Evolutionary conservation across 2,329 filamentous ascomycete species (phyloP), one percentile per base, ranked within the genome.

Genomic region (Hymenoscyphus repandus): DNA sequence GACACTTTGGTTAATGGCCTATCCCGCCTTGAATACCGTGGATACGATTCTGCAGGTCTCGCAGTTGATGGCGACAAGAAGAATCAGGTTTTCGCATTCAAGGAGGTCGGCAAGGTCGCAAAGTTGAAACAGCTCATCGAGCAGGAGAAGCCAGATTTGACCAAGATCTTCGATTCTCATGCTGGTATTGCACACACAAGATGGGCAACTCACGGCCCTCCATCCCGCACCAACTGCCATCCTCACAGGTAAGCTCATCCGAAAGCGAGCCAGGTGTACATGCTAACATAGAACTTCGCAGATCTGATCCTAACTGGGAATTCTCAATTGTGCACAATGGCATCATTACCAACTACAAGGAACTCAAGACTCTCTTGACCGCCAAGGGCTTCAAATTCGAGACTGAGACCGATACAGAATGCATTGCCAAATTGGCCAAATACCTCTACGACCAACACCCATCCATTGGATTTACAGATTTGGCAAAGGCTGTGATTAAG

Each of bases 311-410:
- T 64, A 88, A 76, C 66, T 99, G 92, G 90, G 88, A 99, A 75
- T 99, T 99, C 72, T 81, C 89, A 60, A 85, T 99, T 64, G 93
- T 97, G 55, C 93, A 99, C 86, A 99, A 99, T 75, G 93, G 93
- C 69, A 99, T 99, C 80, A 99, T 99, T 74, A 99, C 93, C 77
- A 99, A 99, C 82, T 99, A 99, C 83, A 99, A 99, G 81, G 93
- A 99, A 76, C 78, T 99, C 66, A 96, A 92, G 83, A 89, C 87
- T 57, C 84, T 99, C 58, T 81, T 99, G 62, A 82, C 86, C 74
- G 80, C 80, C 78, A 99, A 97, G 82, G 93, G 93, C 69, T 95
- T 96, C 84, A 87, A 85, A 68, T 99, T 99, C 70, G 93, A 99
- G 84, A 99, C 93, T 47, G 92, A 99, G 74, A 99, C 93, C 61